A percentile compares a stretch with the other conserved stretches of the same genome.
These are phyloP conservation scores for Porpolomopsis calyptriformis DNA, from an alignment of 768 basidiomycete species.

Conservation along the genomic window DNA sequence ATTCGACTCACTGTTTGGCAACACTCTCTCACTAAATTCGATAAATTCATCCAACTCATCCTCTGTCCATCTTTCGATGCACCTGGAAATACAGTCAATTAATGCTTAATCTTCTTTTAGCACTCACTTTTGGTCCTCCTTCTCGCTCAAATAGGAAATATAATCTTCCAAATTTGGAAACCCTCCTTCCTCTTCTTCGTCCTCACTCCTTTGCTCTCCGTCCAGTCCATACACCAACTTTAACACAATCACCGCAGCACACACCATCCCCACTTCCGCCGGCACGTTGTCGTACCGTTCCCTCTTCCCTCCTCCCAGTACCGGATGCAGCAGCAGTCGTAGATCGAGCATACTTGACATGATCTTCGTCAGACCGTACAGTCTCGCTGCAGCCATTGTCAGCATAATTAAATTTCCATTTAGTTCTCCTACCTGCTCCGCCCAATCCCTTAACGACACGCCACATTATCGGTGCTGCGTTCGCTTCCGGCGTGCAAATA, in stretches of 20 bases:
- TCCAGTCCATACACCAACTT: conserved; percentile 85
- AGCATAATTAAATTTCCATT: conserved; percentile 5
- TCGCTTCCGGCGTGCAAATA: conserved; percentile 61
- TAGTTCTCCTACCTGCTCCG: conserved; percentile 48
- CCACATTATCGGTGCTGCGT: conserved; percentile 72
- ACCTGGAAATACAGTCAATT: conserved; percentile 26
- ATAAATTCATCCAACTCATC: conserved; percentile 53
- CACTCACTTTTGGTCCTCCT: conserved; percentile 19
- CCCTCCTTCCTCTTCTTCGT: conserved; percentile 30
- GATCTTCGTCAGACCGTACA: conserved; percentile 56
- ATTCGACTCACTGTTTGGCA: conserved; percentile 19
- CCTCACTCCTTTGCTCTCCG: conserved; percentile 34
- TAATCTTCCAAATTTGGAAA: conserved; percentile 45
- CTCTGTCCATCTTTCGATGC: conserved; percentile 41
- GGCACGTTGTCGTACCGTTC: conserved; percentile 57
- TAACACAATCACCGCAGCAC: conserved; percentile 54
- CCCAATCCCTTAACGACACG: conserved; percentile 54
- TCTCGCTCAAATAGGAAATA: conserved; percentile 29
- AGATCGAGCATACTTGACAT: conserved; percentile 45
- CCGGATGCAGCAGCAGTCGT: conserved; percentile 49
- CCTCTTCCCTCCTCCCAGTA: conserved; percentile 34
- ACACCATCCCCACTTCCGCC: conserved; percentile 54
- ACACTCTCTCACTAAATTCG: conserved; percentile 49
- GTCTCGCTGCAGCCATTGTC: conserved; percentile 53
- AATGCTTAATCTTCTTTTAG: not conserved